These are phyloP conservation scores for Podila horticola DNA, from an alignment of 192 early-diverging fungal genomes.

Conservation along the genomic window DNA sequence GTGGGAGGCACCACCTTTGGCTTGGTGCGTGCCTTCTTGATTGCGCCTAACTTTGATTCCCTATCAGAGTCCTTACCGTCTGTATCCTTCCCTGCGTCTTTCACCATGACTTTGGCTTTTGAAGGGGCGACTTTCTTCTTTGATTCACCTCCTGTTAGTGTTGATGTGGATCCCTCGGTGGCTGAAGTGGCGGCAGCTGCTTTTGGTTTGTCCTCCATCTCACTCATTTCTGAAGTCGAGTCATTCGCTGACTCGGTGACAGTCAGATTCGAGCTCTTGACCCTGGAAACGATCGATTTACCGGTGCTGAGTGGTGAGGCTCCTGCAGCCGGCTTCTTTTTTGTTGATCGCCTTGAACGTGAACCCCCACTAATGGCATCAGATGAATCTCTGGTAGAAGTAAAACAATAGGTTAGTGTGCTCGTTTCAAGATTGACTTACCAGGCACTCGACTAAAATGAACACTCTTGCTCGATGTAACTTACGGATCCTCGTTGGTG, in stretches of 20 bases:
- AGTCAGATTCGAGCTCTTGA: conserved; percentile 21
- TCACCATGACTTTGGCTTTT: conserved; percentile 26
- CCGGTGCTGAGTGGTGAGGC: conserved; percentile 23
- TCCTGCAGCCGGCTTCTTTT: conserved; percentile 16
- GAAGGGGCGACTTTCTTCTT: conserved; percentile 22
- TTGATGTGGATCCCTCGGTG: background rate
- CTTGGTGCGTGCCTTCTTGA: conserved; percentile 27
- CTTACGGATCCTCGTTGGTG: conserved; percentile 44
- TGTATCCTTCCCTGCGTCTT: conserved; percentile 22
- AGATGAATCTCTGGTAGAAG: conserved; percentile 30
- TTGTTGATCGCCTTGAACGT: conserved; percentile 13
- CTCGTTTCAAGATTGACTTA: background rate
- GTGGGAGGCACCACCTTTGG: background rate
- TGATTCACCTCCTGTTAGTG: background rate
- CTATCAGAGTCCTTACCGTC: conserved; percentile 45
- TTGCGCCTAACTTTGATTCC: conserved; percentile 22
- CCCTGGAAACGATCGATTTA: conserved; percentile 5
- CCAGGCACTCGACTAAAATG: too few relatives aligned
- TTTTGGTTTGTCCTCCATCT: conserved; percentile 37
- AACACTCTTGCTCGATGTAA: background rate
- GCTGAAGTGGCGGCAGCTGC: background rate
- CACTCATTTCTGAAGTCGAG: conserved; percentile 42
- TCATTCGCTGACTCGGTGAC: conserved; percentile 43
- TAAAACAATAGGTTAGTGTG: too few relatives aligned
- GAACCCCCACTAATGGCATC: conserved; percentile 19